A percentile compares a stretch with the other conserved stretches of the same genome.
phyloP scores from a whole-genome alignment of 495 filamentous ascomycete genomes.

The Talaromyces stipitatus region DNA sequence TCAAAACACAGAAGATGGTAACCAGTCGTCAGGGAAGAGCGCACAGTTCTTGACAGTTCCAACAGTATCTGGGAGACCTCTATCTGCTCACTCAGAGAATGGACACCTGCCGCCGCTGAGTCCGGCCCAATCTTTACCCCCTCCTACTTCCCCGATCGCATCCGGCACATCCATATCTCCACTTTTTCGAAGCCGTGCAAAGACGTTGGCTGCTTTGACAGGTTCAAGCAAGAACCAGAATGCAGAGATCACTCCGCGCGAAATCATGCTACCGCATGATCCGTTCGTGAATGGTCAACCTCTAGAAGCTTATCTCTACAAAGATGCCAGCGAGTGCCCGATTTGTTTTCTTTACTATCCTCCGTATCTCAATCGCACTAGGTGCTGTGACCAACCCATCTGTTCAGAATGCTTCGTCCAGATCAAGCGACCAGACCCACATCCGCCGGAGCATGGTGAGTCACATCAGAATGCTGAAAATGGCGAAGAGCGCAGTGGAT shows the following conservation, averaged over 20 bases:
- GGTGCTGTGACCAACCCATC: constrained; percentile 94
- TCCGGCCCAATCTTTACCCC: constrained; percentile 41
- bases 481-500: constrained; percentile 27
- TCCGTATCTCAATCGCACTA: constrained; percentile 88
- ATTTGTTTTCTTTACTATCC: constrained; percentile 97
- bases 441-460: constrained; percentile 79
- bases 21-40: constrained; percentile 32
- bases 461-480: constrained; percentile 35
- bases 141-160: constrained; percentile 40
- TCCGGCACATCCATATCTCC: constrained; percentile 55
- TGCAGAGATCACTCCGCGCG: constrained; percentile 63
- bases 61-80: constrained; percentile 59
- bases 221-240: constrained; percentile 57
- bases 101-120: constrained; percentile 40
- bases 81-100: constrained; percentile 65
- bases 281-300: constrained; percentile 87
- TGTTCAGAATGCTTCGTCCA: constrained; percentile 99
- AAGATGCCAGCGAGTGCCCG: constrained; percentile 82
- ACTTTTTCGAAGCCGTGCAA: constrained; percentile 61
- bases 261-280: constrained; percentile 73
- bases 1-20: constrained; percentile 34
- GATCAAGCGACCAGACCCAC: constrained; percentile 93
- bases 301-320: constrained; percentile 88
- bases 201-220: constrained; percentile 79
- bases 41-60: constrained; percentile 67